These are phyloP conservation scores for Allodekkera sacchari DNA, from an alignment of 805 yeast genomes.

Conservation along the genomic window DNA sequence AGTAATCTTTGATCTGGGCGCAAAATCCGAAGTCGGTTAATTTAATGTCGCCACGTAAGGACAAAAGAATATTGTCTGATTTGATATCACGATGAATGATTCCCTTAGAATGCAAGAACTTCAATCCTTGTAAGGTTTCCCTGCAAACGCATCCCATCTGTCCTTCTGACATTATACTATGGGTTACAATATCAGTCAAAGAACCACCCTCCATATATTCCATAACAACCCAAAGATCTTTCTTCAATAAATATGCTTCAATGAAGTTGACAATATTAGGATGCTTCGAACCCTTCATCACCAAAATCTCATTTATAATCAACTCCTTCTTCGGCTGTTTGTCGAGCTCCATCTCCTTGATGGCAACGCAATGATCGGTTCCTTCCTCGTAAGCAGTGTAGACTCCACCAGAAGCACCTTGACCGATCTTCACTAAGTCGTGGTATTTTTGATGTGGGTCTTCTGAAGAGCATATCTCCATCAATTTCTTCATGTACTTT, in stretches of 20 bases:
- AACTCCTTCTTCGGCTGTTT: constrained; percentile 94
- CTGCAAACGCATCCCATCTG: constrained; percentile 94
- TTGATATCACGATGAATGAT: constrained; percentile 95
- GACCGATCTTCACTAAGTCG: constrained; percentile 80
- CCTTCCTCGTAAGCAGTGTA: constrained; percentile 71
- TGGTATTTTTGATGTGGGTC: constrained; percentile 71
- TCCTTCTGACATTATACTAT: constrained; percentile 78
- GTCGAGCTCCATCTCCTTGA: constrained; percentile 92
- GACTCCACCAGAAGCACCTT: constrained; percentile 98
- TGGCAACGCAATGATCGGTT: constrained; percentile 65
- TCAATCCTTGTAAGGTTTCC: constrained; percentile 80
- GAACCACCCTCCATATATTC: constrained; percentile 99
- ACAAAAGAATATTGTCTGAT: constrained; percentile 82
- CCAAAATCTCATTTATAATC: constrained; percentile 89
- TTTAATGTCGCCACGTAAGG: constrained; percentile 82
- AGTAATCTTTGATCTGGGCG: constrained; percentile 68
- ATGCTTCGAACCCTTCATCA: constrained; percentile 89
- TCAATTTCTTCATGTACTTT: constrained; percentile 62
- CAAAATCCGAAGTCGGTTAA: constrained; percentile 78
- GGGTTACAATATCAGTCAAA: constrained; percentile 89
- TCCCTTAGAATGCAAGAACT: constrained; percentile 83
- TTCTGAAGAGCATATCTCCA: constrained; percentile 72
- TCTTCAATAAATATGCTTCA: constrained; percentile 70
- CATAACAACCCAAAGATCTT: constrained; percentile 95
- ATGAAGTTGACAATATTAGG: constrained; percentile 90